Conservation (phyloP, 345 rosid genomes). For the Kandelia obovata region DNA sequence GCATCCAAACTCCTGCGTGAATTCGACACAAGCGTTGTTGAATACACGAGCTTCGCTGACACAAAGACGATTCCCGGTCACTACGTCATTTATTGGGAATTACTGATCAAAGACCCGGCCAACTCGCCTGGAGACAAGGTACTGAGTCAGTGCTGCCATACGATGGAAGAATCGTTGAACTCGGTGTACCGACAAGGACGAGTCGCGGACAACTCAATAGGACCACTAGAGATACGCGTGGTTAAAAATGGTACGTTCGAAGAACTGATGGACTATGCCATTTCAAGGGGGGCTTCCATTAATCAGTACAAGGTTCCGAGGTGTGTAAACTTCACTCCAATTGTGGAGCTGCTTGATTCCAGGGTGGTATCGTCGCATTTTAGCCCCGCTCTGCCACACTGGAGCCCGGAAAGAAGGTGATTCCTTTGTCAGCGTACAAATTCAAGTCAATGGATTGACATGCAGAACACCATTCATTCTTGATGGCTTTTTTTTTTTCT, state of each 20-base stretch:
- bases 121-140: constrained; percentile 25
- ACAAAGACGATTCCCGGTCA: constrained; percentile 40
- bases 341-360: constrained; percentile 39
- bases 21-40: constrained; percentile 33
- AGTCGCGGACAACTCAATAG: constrained; percentile 36
- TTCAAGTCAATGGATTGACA: neutral
- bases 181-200: constrained; percentile 45
- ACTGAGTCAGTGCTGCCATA: constrained; percentile 29
- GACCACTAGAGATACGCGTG: constrained; percentile 39
- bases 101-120: constrained; percentile 24
- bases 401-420: constrained; percentile 31
- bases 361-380: constrained; percentile 32
- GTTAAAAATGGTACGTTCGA: constrained; percentile 42
- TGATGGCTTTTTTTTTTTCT: neutral
- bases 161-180: constrained; percentile 39
- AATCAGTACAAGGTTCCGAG: constrained; percentile 45
- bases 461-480: neutral
- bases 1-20: constrained; percentile 23
- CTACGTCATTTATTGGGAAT: constrained; percentile 45
- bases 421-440: neutral
- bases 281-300: constrained; percentile 45
- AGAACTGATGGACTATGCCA: constrained; percentile 46
- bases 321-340: constrained; percentile 41
- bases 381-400: constrained; percentile 34
- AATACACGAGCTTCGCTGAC: constrained; percentile 43